Evolutionary conservation across 2,329 filamentous ascomycete species (phyloP).

Genomic region (Talaromyces albobiverticillius): DNA sequence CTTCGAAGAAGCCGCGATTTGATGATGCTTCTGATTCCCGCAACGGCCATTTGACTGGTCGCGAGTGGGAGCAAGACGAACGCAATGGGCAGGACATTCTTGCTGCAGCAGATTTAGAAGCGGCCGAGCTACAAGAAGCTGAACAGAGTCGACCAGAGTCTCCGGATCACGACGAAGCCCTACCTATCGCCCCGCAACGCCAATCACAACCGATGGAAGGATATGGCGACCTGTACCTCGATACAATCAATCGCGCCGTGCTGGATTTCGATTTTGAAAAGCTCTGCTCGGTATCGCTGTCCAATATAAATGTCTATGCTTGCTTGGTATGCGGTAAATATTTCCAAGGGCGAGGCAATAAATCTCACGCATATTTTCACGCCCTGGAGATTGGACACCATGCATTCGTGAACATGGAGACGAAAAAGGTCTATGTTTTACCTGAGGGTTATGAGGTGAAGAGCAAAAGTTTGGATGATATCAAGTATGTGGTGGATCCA

Average conservation of each 20-base stretch:
- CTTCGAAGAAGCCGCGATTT: conserved; percentile 44
- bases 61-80: conserved; percentile 34
- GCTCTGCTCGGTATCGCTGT: conserved; percentile 90
- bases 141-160: conserved; percentile 24
- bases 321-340: conserved; percentile 98
- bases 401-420: conserved; percentile 95
- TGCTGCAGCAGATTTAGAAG: conserved; percentile 71
- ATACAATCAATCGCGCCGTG: conserved; percentile 89
- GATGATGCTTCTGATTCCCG: conserved; percentile 30
- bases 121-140: conserved; percentile 41
- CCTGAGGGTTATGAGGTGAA: conserved; percentile 97
- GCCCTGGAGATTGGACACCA: conserved; percentile 93
- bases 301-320: conserved; percentile 98
- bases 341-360: conserved; percentile 88
- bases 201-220: conserved; percentile 79
- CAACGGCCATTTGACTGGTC: conserved; percentile 26
- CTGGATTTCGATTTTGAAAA: conserved; percentile 99
- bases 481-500: conserved; percentile 96
- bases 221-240: conserved; percentile 94
- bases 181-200: conserved; percentile 47
- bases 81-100: conserved; percentile 34
- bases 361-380: conserved; percentile 97
- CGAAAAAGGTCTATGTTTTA: conserved; percentile 51
- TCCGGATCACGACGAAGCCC: conserved; percentile 38
- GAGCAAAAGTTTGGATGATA: conserved; percentile 92